Base-by-base conservation (phyloP, 2,329 filamentous ascomycete species). In the Leptodontidium sp. region DNA sequence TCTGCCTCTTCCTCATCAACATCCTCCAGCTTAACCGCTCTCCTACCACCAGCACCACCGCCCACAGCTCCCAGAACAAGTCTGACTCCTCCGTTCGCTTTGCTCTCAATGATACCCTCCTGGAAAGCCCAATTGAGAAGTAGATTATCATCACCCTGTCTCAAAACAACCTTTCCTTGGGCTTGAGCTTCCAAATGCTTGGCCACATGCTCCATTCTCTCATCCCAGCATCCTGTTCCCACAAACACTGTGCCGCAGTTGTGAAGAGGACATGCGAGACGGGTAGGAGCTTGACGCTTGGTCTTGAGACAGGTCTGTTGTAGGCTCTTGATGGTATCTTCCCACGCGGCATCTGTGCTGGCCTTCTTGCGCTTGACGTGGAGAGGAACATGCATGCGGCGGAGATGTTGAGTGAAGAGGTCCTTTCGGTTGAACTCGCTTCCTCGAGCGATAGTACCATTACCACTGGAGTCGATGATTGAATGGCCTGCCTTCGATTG, bases 201-300 rank as follows among this genome's bases (percentile, higher is more conserved):
- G 0, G 92, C 93, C 2, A 97, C 88, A 80, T 98, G 94, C 79
- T 98, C 94, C 89, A 97, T 93, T 29, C 92, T 85, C 67, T 90
- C 86, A 68, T 96, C 91, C 94, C 94, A 97, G 12, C 88, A 88
- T 6, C 83, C 85, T 0, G 77, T 70, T 0, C 91, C 92, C 6
- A 82, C 78, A 76, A 97, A 97, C 0, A 78, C 77, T 12, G 73
- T 66, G 1, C 71, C 75, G 78, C 94, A 98, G 70, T 86, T 87
- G 0, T 77, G 74, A 1, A 87, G 87, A 0, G 90, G 86, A 75
- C 93, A 94, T 2, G 71, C 69, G 78, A 90, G 90, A 49, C 82
- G 80, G 0, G 77, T 79, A 0, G 94, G 94, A 0, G 90, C 81
- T 2, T 83, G 75, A 35, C 93, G 88, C 0, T 91, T 84, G n/a